phyloP scores from a whole-genome alignment of 345 rosid species.

The Eucalyptus albens region DNA sequence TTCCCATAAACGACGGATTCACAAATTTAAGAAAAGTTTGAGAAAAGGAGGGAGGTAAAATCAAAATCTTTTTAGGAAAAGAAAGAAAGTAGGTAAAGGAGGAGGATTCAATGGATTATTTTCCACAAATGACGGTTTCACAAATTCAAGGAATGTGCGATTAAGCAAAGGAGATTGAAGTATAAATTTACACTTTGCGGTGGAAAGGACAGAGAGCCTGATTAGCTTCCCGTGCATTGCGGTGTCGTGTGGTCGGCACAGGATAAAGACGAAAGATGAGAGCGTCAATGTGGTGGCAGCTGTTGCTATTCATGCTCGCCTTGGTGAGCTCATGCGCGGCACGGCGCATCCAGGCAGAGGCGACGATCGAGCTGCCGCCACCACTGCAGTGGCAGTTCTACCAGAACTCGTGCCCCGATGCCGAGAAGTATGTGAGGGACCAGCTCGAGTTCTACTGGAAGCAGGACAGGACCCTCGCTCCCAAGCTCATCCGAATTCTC shows the following conservation, averaged over 20 bases:
- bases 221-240: neutral
- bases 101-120: neutral
- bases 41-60: neutral
- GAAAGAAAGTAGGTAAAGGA: neutral
- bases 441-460: constrained; percentile 23
- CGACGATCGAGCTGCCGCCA: constrained; percentile 16
- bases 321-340: neutral
- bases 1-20: neutral
- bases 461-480: constrained; percentile 26
- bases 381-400: constrained; percentile 52
- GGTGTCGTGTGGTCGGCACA: neutral
- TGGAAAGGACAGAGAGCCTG: neutral
- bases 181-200: too few relatives aligned
- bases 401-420: constrained; percentile 36
- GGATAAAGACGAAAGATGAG: neutral
- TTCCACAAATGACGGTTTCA: neutral
- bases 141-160: neutral
- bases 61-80: neutral
- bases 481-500: constrained; percentile 59
- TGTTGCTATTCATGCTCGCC: neutral
- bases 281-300: neutral
- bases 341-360: constrained; percentile 18
- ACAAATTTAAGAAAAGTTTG: neutral
- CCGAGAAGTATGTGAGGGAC: constrained; percentile 37
- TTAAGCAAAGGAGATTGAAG: neutral